Conservation (phyloP, 371 early-diverging fungal species). For the Smittium culicis region DNA sequence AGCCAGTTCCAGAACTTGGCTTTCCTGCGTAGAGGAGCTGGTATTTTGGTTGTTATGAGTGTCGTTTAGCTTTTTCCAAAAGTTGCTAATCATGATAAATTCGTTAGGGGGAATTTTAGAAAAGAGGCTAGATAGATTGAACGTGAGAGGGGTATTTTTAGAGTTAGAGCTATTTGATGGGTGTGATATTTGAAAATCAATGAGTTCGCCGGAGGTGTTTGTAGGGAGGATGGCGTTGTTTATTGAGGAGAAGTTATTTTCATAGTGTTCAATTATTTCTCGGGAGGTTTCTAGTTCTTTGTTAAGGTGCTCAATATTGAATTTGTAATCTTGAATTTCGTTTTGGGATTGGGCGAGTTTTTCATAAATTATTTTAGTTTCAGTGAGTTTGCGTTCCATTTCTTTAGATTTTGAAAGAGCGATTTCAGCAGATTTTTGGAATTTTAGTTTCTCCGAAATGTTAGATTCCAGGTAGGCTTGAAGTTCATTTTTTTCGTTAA, state of each 20-base stretch:
- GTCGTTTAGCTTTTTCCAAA: neutral
- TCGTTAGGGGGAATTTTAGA: neutral
- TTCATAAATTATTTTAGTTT: neutral
- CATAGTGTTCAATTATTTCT: neutral
- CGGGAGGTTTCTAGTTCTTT: neutral
- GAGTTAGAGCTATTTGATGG: neutral
- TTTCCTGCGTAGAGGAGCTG: neutral
- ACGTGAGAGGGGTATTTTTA: neutral
- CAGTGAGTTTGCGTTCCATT: neutral
- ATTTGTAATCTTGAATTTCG: neutral
- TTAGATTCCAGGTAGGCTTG: neutral
- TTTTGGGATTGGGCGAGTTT: neutral
- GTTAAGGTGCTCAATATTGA: neutral
- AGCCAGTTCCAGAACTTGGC: neutral
- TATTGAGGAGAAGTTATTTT: neutral
- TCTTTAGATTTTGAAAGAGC: neutral
- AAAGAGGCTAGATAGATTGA: neutral
- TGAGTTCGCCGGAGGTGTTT: neutral
- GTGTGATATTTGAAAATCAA: neutral
- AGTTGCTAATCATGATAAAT: neutral
- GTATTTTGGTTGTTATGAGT: too few species aligned
- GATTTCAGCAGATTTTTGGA: neutral
- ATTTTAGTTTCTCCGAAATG: neutral
- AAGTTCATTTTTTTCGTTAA: constrained; percentile 1
- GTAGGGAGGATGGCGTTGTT: neutral